phyloP scores from a whole-genome alignment of 1,284 basidiomycete species.

The Entoloma clypeatum region DNA sequence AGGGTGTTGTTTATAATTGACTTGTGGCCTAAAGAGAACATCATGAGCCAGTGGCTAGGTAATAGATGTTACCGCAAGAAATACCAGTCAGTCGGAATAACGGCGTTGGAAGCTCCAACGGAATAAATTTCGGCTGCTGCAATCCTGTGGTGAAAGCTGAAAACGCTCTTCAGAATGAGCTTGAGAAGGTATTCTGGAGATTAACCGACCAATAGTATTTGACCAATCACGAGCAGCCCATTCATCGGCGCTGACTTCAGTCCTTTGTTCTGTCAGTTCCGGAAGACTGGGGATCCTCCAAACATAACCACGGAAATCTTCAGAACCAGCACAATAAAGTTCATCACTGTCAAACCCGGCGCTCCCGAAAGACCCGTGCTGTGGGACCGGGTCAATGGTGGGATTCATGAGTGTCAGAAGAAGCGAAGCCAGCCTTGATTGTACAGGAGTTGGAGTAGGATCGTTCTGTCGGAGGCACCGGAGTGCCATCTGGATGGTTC shows the following conservation, averaged over 20 bases:
- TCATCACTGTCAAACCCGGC: slow-evolving; percentile 46
- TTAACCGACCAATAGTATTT: slow-evolving; percentile 36
- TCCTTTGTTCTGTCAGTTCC: slow-evolving; percentile 41
- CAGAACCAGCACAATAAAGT: slow-evolving; percentile 70
- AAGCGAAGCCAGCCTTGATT: slow-evolving; percentile 55
- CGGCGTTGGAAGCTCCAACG: slow-evolving; percentile 54
- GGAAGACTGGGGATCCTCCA: slow-evolving; percentile 63
- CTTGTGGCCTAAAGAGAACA: slow-evolving; percentile 49
- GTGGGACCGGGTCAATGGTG: slow-evolving; percentile 6
- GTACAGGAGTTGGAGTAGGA: slow-evolving; percentile 72
- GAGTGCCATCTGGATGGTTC: slow-evolving; percentile 50
- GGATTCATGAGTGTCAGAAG: not conserved
- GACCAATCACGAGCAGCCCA: slow-evolving; percentile 38
- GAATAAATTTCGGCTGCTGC: slow-evolving; percentile 42
- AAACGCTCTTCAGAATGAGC: slow-evolving; percentile 3
- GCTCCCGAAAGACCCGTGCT: slow-evolving; percentile 76
- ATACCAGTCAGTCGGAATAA: slow-evolving; percentile 53
- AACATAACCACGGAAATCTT: slow-evolving; percentile 77
- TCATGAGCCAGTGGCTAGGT: not conserved
- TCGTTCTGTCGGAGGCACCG: slow-evolving; percentile 39
- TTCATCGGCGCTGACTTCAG: slow-evolving; percentile 36
- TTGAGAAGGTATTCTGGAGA: not conserved
- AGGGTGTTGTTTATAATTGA: slow-evolving; percentile 72
- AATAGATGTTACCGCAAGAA: slow-evolving; percentile 7
- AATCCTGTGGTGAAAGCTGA: slow-evolving; percentile 47